Evolutionary conservation across 257 asterid species (phyloP).

Genomic region (Solanum sejunctum): DNA sequence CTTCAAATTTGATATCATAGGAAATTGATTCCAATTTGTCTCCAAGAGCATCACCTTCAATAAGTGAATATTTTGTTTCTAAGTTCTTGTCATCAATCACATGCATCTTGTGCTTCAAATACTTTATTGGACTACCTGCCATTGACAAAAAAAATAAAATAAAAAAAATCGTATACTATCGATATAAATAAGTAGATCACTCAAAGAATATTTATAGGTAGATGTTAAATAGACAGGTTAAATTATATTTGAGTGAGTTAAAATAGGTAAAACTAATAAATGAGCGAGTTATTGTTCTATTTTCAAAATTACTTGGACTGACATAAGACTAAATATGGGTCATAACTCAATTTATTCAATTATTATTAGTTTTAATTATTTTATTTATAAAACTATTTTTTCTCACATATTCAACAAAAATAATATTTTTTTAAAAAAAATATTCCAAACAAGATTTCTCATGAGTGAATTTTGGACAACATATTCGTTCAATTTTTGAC

Average conservation of each 20-base stretch:
- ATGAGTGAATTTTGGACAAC: no score
- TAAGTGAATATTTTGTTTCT: background rate
- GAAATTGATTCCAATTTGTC: conserved; percentile 15
- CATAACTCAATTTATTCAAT: background rate
- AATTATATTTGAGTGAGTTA: no score
- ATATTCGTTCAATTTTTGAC: no score
- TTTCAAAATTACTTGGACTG: background rate
- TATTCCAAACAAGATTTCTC: background rate
- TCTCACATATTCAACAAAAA: no score
- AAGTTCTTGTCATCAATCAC: conserved; percentile 7
- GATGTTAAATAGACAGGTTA: background rate
- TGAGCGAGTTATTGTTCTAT: background rate
- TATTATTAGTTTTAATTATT: background rate
- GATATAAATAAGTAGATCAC: background rate
- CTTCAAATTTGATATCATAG: conserved; percentile 10
- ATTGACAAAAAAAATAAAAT: background rate
- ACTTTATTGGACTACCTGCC: conserved; percentile 13
- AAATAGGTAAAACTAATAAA: no score
- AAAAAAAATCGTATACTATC: background rate
- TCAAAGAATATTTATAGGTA: background rate
- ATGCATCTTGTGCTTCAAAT: conserved; percentile 19
- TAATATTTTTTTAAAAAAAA: no score
- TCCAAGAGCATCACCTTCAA: background rate
- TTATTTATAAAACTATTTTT: background rate
- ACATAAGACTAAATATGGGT: fast-evolving